Percentiles rank a stretch among this genome's conserved stretches.
phyloP scores from a whole-genome alignment of 768 basidiomycete genomes.

The Agaricus sinodeliciosus region DNA sequence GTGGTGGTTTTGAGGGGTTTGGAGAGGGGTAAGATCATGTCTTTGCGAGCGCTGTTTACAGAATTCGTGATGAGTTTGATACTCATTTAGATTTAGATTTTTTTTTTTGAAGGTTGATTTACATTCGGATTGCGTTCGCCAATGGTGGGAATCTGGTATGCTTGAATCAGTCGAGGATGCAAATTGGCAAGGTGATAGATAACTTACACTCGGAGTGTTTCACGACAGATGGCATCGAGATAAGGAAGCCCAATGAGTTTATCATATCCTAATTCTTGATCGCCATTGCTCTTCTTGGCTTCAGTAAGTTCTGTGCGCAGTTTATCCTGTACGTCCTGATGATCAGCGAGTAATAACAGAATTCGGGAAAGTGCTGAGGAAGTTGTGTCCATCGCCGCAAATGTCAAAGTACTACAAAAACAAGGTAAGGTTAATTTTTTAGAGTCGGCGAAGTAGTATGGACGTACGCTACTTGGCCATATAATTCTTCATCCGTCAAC shows the following conservation, averaged over 20 bases:
- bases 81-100: too few species aligned
- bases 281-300: slow-evolving; percentile 18
- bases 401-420: slow-evolving; percentile 25
- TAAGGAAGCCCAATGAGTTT: slow-evolving; percentile 28
- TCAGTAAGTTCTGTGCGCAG: slow-evolving; percentile 28
- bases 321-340: slow-evolving; percentile 30
- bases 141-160: slow-evolving; percentile 19
- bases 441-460: background rate
- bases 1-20: slow-evolving; percentile 31
- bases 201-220: slow-evolving; percentile 31
- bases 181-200: too few species aligned
- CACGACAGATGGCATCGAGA: slow-evolving; percentile 34
- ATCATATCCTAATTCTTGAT: slow-evolving; percentile 27
- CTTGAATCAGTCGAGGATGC: background rate
- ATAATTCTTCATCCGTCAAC: slow-evolving; percentile 28
- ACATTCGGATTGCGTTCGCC: slow-evolving; percentile 18
- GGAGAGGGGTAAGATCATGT: slow-evolving; percentile 34
- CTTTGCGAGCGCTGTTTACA: slow-evolving; percentile 14
- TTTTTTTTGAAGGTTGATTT: slow-evolving; percentile 4
- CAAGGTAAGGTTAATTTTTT: too few species aligned
- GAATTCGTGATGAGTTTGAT: too few species aligned
- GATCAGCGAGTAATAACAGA: slow-evolving; percentile 24
- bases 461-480: slow-evolving; percentile 23
- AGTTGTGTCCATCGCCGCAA: slow-evolving; percentile 38
- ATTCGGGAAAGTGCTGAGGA: slow-evolving; percentile 29